Conservation (phyloP, 2,329 filamentous ascomycete species). For the Nemania sp. region DNA sequence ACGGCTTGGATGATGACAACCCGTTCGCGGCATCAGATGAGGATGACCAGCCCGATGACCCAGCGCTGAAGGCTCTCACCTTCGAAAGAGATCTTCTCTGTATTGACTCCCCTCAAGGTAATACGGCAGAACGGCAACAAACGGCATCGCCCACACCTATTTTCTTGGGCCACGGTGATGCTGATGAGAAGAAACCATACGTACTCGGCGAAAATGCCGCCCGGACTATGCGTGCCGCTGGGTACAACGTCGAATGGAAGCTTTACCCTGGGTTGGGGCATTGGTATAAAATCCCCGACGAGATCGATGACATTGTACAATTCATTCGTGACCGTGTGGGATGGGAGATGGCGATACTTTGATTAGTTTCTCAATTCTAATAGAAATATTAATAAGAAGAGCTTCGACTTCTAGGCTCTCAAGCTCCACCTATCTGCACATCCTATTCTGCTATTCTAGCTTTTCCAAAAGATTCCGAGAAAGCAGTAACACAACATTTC, state of each 20-base stretch:
- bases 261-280: conserved; percentile 57
- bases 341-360: conserved; percentile 8
- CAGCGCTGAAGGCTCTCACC: conserved; percentile 45
- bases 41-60: conserved; percentile 22
- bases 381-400: neutral
- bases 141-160: conserved; percentile 52
- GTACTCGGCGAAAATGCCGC: conserved; percentile 51
- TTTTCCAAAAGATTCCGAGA: too few relatives aligned
- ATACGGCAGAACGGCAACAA: neutral
- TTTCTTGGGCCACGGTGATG: conserved; percentile 58
- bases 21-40: conserved; percentile 32
- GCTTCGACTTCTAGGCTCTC: too few relatives aligned
- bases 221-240: conserved; percentile 48
- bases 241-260: conserved; percentile 55
- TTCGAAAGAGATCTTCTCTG: conserved; percentile 52
- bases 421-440: too few relatives aligned
- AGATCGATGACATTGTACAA: conserved; percentile 59
- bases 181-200: conserved; percentile 55
- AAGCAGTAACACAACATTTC: too few relatives aligned
- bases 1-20: conserved; percentile 34
- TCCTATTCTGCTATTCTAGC: too few relatives aligned
- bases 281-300: conserved; percentile 62
- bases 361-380: neutral
- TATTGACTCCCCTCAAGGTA: conserved; percentile 31
- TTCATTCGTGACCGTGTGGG: conserved; percentile 47